Evolutionary conservation across 2,329 filamentous ascomycete genomes (phyloP).

Genomic region (Fusarium sp.): DNA sequence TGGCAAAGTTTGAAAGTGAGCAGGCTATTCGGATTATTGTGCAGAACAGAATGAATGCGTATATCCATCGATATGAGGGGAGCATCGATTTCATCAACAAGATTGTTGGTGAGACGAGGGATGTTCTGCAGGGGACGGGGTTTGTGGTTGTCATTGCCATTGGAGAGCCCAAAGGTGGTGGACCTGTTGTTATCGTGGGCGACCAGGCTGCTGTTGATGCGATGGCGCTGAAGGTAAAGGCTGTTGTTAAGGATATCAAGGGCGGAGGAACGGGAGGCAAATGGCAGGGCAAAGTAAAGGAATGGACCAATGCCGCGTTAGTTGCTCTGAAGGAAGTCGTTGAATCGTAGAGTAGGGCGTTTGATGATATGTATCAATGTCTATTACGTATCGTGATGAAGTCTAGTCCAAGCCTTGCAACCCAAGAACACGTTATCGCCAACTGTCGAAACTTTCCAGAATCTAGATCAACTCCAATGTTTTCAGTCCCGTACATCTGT

Average conservation of each 20-base stretch:
- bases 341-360: conserved; percentile 17
- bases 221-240: conserved; percentile 34
- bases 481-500: neutral
- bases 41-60: conserved; percentile 35
- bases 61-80: conserved; percentile 44
- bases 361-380: neutral
- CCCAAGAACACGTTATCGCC: neutral
- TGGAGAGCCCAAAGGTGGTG: conserved; percentile 43
- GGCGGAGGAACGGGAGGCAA: conserved; percentile 49
- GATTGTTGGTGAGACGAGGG: conserved; percentile 43
- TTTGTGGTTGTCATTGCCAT: conserved; percentile 44
- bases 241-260: conserved; percentile 42
- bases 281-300: conserved; percentile 51
- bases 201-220: conserved; percentile 40
- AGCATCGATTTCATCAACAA: conserved; percentile 50
- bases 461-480: conserved; percentile 13
- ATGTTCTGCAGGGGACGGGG: conserved; percentile 27
- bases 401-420: neutral
- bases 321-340: conserved; percentile 38
- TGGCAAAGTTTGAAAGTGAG: conserved; percentile 49
- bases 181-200: conserved; percentile 46
- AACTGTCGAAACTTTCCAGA: no score
- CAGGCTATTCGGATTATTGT: conserved; percentile 33
- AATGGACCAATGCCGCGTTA: conserved; percentile 47
- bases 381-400: neutral